These are phyloP conservation scores for Biscogniauxia mediterranea DNA, from an alignment of 2,329 filamentous ascomycete species.

Conservation along the genomic window DNA sequence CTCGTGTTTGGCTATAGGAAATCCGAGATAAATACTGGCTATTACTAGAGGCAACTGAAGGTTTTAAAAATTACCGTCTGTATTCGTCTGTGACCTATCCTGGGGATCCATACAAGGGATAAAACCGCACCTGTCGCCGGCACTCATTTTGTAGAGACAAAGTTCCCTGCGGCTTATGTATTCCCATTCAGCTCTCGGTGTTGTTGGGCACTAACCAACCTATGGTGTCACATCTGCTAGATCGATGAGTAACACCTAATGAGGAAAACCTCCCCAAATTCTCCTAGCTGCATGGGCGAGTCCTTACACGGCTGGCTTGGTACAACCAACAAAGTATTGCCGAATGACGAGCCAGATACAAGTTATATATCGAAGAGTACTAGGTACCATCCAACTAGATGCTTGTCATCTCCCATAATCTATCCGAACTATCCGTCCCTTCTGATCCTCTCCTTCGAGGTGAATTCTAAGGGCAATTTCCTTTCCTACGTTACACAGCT, in stretches of 20 bases:
- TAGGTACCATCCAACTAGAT: background rate
- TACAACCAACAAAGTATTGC: background rate
- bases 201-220: background rate
- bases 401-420: background rate
- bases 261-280: background rate
- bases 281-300: background rate
- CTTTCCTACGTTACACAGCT: background rate
- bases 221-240: background rate
- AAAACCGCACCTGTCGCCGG: background rate
- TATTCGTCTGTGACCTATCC: background rate
- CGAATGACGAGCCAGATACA: background rate
- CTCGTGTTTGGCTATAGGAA: background rate
- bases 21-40: background rate
- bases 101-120: background rate
- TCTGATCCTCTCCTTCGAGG: background rate
- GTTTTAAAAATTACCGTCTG: background rate
- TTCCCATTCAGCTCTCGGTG: background rate
- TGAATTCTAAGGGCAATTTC: background rate
- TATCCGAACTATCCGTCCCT: background rate
- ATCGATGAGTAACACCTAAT: background rate
- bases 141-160: background rate
- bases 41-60: background rate
- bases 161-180: background rate
- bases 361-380: background rate
- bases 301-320: background rate